These are phyloP conservation scores for Craspedostauros australis DNA, from an alignment of 108 stramenopile species.

Conservation along the genomic window DNA sequence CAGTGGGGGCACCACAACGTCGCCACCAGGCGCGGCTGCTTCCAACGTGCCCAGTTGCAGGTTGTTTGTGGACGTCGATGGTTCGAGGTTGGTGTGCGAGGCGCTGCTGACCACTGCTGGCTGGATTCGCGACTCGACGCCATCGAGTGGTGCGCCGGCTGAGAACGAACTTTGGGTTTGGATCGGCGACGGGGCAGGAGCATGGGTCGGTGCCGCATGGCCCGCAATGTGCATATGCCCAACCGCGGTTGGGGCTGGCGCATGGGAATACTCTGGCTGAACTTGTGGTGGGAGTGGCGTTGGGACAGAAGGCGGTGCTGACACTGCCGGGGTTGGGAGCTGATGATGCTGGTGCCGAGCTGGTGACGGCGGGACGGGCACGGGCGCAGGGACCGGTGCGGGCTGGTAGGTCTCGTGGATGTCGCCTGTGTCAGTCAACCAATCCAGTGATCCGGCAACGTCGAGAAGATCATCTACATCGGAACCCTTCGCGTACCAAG, in stretches of 20 bases:
- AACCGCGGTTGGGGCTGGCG: too few species aligned
- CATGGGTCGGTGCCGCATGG: too few species aligned
- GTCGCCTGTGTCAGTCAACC: constrained; percentile 80
- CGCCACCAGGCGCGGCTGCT: constrained; percentile 20
- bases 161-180: too few species aligned
- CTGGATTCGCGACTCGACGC: too few species aligned
- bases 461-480: constrained; percentile 82
- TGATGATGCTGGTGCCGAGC: not conserved
- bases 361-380: not conserved
- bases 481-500: constrained; percentile 78
- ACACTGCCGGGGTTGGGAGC: constrained; percentile 1
- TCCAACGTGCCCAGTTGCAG: constrained; percentile 24
- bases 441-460: constrained; percentile 73
- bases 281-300: too few species aligned
- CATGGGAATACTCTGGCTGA: too few species aligned
- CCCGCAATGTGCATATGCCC: too few species aligned
- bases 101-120: too few species aligned
- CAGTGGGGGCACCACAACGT: constrained; percentile 34
- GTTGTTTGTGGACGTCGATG: constrained; percentile 12
- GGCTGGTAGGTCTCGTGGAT: constrained; percentile 67
- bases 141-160: too few species aligned
- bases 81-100: too few species aligned
- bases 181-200: too few species aligned
- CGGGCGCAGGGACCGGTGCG: not conserved
- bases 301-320: too few species aligned